Evolutionary conservation across 305 asterid genomes (phyloP).

Genomic region (Fraxinus albicans): DNA sequence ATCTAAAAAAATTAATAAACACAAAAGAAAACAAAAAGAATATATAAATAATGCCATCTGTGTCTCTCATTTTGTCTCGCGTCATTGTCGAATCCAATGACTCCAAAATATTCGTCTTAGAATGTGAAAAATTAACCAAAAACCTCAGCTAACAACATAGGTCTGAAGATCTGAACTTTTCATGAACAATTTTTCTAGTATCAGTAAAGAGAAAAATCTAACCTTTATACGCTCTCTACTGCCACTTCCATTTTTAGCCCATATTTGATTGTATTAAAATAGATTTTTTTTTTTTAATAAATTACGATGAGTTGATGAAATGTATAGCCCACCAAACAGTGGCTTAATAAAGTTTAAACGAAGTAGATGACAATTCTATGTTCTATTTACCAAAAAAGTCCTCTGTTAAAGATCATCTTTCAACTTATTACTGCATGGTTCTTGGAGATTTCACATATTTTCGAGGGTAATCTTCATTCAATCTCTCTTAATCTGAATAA

Average conservation of each 20-base stretch:
- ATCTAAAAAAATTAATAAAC: background rate
- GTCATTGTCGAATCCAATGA: background rate
- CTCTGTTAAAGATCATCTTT: slow-evolving; percentile 13
- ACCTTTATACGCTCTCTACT: background rate
- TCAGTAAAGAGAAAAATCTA: background rate
- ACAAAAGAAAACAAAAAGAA: background rate
- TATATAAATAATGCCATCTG: background rate
- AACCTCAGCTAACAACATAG: background rate
- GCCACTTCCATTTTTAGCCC: background rate
- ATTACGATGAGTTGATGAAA: too few relatives aligned
- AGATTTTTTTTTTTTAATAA: too few relatives aligned
- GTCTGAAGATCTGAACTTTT: background rate
- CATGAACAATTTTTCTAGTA: background rate
- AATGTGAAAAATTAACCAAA: background rate
- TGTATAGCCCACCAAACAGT: too few relatives aligned
- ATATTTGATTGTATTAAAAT: too few relatives aligned
- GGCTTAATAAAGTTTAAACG: background rate
- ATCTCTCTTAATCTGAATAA: slow-evolving; percentile 6
- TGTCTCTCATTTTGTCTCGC: background rate
- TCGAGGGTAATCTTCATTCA: slow-evolving; percentile 15
- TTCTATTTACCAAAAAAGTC: slow-evolving; percentile 17
- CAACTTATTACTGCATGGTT: slow-evolving; percentile 19
- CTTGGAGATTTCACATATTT: slow-evolving; percentile 11
- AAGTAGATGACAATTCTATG: background rate
- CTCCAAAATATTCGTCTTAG: background rate